These are phyloP conservation scores for Globisporangium solare DNA, from an alignment of 352 stramenopile species.

Conservation along the genomic window DNA sequence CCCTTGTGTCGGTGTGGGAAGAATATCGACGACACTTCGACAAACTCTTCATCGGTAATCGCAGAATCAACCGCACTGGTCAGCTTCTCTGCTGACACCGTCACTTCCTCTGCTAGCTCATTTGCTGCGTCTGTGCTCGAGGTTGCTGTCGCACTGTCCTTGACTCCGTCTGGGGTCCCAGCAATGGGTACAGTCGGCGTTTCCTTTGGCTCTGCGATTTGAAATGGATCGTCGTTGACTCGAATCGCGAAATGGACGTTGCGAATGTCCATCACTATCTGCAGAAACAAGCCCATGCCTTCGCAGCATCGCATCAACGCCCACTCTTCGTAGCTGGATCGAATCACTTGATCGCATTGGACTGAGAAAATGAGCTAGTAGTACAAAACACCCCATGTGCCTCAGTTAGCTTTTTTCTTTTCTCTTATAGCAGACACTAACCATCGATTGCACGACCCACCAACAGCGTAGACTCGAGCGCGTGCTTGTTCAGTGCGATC, in stretches of 20 bases:
- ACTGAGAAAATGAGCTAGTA: slow-evolving; percentile 75
- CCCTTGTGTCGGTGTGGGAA: slow-evolving; percentile 69
- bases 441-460: slow-evolving; percentile 19
- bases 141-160: not conserved
- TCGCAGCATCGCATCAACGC: slow-evolving; percentile 72
- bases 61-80: not conserved
- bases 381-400: not conserved
- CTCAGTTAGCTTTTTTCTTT: not conserved
- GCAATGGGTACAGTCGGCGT: slow-evolving; percentile 7
- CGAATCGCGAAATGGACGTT: slow-evolving; percentile 68
- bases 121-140: slow-evolving; percentile 12
- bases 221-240: slow-evolving; percentile 59
- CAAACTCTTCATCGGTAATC: slow-evolving; percentile 25
- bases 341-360: slow-evolving; percentile 66
- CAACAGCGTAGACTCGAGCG: slow-evolving; percentile 73
- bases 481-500: slow-evolving; percentile 73
- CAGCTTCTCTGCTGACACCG: not conserved
- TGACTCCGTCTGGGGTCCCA: not conserved
- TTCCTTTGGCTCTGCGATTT: slow-evolving; percentile 11
- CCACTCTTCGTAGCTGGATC: slow-evolving; percentile 77
- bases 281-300: slow-evolving; percentile 63
- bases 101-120: slow-evolving; percentile 13
- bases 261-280: slow-evolving; percentile 69
- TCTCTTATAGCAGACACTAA: not conserved
- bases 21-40: slow-evolving; percentile 46